These are phyloP conservation scores for Neonectria sp. DNA, from an alignment of 2,329 filamentous ascomycete species.

Conservation along the genomic window DNA sequence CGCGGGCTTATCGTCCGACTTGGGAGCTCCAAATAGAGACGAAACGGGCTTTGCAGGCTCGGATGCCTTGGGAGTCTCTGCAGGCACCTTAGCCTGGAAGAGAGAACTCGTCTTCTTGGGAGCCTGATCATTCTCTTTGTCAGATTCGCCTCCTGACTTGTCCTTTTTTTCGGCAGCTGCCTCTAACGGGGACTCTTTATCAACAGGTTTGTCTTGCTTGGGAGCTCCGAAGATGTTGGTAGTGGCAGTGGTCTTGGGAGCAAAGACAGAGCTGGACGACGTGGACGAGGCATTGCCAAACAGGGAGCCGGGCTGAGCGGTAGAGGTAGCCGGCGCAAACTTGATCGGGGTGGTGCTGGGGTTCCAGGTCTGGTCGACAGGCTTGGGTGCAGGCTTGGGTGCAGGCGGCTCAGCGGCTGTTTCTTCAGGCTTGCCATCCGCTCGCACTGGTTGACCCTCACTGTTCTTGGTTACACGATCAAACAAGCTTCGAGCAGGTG, in stretches of 20 bases:
- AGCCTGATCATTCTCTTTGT: constrained; percentile 61
- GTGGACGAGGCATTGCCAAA: constrained; percentile 51
- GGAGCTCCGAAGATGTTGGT: constrained; percentile 56
- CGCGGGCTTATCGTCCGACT: constrained; percentile 46
- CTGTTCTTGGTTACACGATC: constrained; percentile 67
- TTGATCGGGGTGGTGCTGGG: constrained; percentile 69
- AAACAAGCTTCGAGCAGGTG: constrained; percentile 67
- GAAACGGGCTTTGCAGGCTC: constrained; percentile 46
- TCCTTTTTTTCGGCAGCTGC: constrained; percentile 45
- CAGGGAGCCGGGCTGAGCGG: constrained; percentile 49
- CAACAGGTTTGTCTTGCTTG: constrained; percentile 49
- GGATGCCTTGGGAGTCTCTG: constrained; percentile 47
- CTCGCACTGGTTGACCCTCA: constrained; percentile 65
- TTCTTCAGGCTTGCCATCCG: constrained; percentile 48
- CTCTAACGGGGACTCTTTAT: constrained; percentile 46
- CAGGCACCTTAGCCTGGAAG: constrained; percentile 50
- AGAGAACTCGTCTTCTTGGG: constrained; percentile 49
- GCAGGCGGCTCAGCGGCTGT: constrained; percentile 31
- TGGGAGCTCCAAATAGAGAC: constrained; percentile 45
- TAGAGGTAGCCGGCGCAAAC: constrained; percentile 58
- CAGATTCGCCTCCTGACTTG: constrained; percentile 58
- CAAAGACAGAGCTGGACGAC: constrained; percentile 53
- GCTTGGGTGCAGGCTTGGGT: constrained; percentile 45
- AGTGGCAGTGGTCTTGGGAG: constrained; percentile 53
- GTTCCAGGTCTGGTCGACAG: constrained; percentile 59